Conservation (phyloP, 179 eudicot genomes). For the Amaranthus tricolor region DNA sequence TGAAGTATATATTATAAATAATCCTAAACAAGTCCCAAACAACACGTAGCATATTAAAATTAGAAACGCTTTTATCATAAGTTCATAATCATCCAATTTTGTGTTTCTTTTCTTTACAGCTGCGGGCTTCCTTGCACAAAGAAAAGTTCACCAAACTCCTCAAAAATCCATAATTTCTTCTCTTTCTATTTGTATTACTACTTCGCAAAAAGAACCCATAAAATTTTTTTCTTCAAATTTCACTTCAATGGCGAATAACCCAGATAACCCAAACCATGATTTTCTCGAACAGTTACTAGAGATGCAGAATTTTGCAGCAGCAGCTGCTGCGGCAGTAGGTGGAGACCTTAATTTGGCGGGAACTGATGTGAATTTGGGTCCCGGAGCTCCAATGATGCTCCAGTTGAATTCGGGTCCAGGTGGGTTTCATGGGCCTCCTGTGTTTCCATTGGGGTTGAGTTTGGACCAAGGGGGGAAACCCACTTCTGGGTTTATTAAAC, state of each 20-base stretch:
- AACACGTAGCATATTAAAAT: constrained; percentile 9
- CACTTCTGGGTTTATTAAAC: constrained; percentile 42
- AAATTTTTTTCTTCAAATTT: background rate
- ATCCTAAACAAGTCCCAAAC: constrained; percentile 19
- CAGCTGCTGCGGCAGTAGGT: constrained; percentile 27
- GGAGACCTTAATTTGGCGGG: constrained; percentile 49
- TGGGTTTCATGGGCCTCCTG: constrained; percentile 39
- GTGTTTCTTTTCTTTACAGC: constrained; percentile 17
- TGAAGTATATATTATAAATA: constrained; percentile 1
- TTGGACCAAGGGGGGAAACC: constrained; percentile 52
- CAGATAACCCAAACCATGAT: constrained; percentile 53
- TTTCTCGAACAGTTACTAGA: constrained; percentile 79
- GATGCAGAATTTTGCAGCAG: constrained; percentile 47
- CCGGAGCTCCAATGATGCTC: constrained; percentile 63
- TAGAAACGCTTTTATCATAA: background rate
- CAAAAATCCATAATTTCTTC: constrained; percentile 9
- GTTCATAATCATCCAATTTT: background rate
- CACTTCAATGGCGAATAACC: constrained; percentile 38
- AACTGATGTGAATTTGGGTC: constrained; percentile 27
- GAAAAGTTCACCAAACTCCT: constrained; percentile 9
- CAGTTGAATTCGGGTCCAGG: constrained; percentile 65
- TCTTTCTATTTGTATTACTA: background rate
- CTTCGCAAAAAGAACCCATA: background rate
- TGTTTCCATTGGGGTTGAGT: constrained; percentile 83
- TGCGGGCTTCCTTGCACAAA: background rate